A percentile compares a stretch with the other conserved stretches of the same genome.
These are phyloP conservation scores for Paramecium pentaurelia DNA, from an alignment of 73 alveolate genomes.

Conservation along the genomic window DNA sequence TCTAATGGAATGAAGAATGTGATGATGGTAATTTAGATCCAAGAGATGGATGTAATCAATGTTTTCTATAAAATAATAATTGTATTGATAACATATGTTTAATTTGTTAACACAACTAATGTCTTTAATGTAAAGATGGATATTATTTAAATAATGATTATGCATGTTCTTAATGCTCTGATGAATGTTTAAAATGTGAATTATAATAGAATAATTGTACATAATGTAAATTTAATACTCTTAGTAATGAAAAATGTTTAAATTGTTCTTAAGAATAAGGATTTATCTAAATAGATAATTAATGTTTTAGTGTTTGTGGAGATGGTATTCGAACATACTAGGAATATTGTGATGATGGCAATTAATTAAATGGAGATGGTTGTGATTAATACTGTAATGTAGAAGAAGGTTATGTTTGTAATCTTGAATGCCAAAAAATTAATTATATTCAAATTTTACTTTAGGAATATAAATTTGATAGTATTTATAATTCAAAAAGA, in stretches of 20 bases:
- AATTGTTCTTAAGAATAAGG: not conserved
- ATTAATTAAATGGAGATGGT: not conserved
- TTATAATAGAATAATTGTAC: not conserved
- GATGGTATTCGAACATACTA: not conserved
- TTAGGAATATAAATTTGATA: not conserved
- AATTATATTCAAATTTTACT: not conserved
- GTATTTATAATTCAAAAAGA: not conserved
- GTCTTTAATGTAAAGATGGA: slow-evolving; percentile 27
- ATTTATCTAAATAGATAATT: not conserved
- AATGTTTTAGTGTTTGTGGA: slow-evolving; percentile 31
- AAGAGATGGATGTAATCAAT: slow-evolving; percentile 29
- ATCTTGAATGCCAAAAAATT: not conserved
- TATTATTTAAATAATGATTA: not conserved
- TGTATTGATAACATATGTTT: not conserved
- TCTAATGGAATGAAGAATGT: slow-evolving; percentile 43
- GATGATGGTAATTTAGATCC: slow-evolving; percentile 18
- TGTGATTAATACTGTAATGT: not conserved
- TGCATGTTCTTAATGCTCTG: not conserved
- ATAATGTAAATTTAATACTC: not conserved
- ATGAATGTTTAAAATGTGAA: not conserved
- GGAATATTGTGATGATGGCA: slow-evolving; percentile 29
- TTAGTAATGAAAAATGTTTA: not conserved
- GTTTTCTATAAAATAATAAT: not conserved
- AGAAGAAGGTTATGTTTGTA: not conserved
- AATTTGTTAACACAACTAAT: not conserved